Evolutionary conservation across 1,139 yeast genomes (phyloP).

Genomic region (Wickerhamiella pararugosa): DNA sequence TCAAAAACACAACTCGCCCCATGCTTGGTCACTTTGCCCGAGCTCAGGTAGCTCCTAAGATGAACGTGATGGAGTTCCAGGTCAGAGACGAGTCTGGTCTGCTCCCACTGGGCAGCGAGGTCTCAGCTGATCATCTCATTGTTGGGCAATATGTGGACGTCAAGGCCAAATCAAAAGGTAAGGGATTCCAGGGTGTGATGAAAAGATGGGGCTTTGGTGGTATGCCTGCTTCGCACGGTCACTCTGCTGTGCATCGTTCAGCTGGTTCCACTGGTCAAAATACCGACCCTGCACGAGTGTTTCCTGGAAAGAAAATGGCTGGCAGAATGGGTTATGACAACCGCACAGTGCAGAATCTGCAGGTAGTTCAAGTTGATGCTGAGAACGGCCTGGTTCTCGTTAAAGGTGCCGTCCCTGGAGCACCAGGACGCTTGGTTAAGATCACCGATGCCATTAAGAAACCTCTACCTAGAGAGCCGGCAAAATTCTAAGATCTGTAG

Average conservation of each 20-base stretch:
- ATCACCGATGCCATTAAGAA: constrained; percentile 59
- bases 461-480: constrained; percentile 13
- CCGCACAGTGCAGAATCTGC: constrained; percentile 61
- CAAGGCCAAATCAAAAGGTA: constrained; percentile 72
- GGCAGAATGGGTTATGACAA: constrained; percentile 83
- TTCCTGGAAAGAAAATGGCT: constrained; percentile 97
- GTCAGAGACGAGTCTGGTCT: constrained; percentile 52
- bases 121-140: constrained; percentile 71
- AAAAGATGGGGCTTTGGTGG: constrained; percentile 89
- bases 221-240: constrained; percentile 91
- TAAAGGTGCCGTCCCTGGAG: constrained; percentile 87
- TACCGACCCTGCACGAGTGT: constrained; percentile 88
- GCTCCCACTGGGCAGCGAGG: constrained; percentile 61
- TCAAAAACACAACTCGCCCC: constrained; percentile 46
- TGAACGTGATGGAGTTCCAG: constrained; percentile 59
- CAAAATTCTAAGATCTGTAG: not conserved
- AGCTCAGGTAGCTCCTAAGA: constrained; percentile 78
- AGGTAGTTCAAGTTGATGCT: constrained; percentile 66
- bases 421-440: constrained; percentile 59
- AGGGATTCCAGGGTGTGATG: constrained; percentile 98
- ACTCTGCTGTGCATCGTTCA: constrained; percentile 80
- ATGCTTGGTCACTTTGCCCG: constrained; percentile 66
- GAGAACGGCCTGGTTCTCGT: constrained; percentile 69
- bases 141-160: constrained; percentile 77
- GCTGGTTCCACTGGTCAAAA: constrained; percentile 97